Percentiles rank a stretch among this genome's conserved stretches.
phyloP scores from a whole-genome alignment of 2,329 filamentous ascomycete genomes.

The Lasiodiplodia hormozganensis region DNA sequence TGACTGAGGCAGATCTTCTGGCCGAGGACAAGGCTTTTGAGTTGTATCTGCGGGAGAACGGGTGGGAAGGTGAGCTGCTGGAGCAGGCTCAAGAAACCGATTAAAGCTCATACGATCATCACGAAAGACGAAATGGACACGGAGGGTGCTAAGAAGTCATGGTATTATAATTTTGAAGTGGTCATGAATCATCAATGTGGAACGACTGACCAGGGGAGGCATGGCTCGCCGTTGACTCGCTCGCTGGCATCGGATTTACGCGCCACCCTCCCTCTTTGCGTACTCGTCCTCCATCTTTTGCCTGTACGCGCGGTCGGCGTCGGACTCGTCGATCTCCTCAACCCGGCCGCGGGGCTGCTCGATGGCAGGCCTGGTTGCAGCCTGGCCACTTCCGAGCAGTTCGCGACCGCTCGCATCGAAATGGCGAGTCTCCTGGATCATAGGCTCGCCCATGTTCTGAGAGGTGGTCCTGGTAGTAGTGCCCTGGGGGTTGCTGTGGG shows the following conservation, averaged over 20 bases:
- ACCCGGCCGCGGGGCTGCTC: not conserved
- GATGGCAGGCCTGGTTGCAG: not conserved
- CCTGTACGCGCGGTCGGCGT: constrained; percentile 8
- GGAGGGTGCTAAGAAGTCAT: not conserved
- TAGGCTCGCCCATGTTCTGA: constrained; percentile 40
- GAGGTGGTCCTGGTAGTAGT: constrained; percentile 37
- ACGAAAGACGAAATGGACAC: not conserved
- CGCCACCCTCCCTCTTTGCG: constrained; percentile 43
- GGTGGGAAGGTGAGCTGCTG: not conserved
- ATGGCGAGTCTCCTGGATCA: constrained; percentile 36
- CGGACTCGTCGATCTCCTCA: constrained; percentile 24
- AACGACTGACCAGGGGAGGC: not conserved
- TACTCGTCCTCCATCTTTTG: constrained; percentile 33
- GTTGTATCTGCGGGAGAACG: constrained; percentile 8
- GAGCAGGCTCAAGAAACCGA: not conserved
- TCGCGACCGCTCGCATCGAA: constrained; percentile 42
- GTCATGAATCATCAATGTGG: not conserved
- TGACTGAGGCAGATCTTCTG: constrained; percentile 15
- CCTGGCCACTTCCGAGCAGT: constrained; percentile 31
- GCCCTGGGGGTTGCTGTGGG: constrained; percentile 36
- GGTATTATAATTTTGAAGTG: not conserved
- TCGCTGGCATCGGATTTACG: constrained; percentile 30
- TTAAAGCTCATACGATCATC: not conserved
- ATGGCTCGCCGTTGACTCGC: not conserved
- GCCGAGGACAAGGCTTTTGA: constrained; percentile 14